phyloP scores from a whole-genome alignment of 2,329 filamentous ascomycete genomes.

The Leptographium wingfieldii region DNA sequence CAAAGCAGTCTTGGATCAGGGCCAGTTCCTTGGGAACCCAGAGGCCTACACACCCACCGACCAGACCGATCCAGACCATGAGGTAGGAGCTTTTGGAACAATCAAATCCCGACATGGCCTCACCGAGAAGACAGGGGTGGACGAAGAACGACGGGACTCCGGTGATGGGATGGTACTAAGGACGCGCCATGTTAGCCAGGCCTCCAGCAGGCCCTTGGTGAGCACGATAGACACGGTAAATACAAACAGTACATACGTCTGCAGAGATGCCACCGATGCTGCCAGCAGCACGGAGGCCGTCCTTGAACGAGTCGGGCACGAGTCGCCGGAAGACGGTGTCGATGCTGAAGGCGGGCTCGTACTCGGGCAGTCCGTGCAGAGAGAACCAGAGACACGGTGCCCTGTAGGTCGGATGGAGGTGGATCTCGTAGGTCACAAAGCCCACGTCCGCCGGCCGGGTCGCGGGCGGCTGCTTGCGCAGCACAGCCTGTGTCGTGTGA shows the following conservation, averaged over 20 bases:
- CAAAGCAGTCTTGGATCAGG: constrained; percentile 12
- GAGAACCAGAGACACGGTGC: constrained; percentile 68
- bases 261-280: constrained; percentile 63
- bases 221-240: not conserved
- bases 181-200: not conserved
- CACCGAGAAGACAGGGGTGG: constrained; percentile 81
- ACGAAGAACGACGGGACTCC: constrained; percentile 75
- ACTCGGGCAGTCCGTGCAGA: constrained; percentile 42
- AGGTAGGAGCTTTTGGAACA: constrained; percentile 59
- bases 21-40: constrained; percentile 62
- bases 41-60: constrained; percentile 69
- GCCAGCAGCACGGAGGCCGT: constrained; percentile 45
- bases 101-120: constrained; percentile 59
- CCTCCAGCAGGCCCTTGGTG: constrained; percentile 7
- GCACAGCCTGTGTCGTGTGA: constrained; percentile 23
- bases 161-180: constrained; percentile 68
- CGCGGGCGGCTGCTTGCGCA: constrained; percentile 17
- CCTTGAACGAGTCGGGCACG: constrained; percentile 54
- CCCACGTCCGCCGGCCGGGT: constrained; percentile 20
- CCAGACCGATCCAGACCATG: constrained; percentile 77
- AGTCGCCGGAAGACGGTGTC: constrained; percentile 60
- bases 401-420: constrained; percentile 62
- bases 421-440: constrained; percentile 58
- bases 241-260: constrained; percentile 47
- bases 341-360: constrained; percentile 46